Evolutionary conservation across 768 basidiomycete genomes (phyloP), one percentile per base, ranked within the genome.

Genomic region (Boletus pseudo-olivaceus): DNA sequence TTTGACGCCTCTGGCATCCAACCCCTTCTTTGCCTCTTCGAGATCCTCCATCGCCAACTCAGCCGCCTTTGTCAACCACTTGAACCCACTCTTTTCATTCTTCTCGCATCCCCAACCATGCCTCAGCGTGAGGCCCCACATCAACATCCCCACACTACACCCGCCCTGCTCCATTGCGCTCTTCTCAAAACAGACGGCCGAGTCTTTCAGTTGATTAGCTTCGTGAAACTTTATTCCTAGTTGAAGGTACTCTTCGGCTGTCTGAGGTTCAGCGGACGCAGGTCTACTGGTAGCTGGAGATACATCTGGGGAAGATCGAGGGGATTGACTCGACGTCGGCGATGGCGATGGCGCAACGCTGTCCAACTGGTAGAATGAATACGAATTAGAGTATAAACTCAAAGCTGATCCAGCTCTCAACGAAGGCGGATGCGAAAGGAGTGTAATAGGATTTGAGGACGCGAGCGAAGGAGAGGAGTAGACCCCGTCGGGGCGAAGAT

Each of bases 21-120:
- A 66, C 8, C 82, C 82, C n/a, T 59, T 63, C 35, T 82, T 76
- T 29, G 82, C 82, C 52, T 73, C 76, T 65, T 90, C 90, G 49
- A 94, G 72, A 66, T 93, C 88, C 14, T 76, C 81, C 26, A 93
- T 84, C 6, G 92, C 91, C 46, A 75, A 73, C 70, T 94, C 90
- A 8, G 92, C 92, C 5, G 93, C 93, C 55, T 81, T 82, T 55
- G 82, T 78, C 58, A 96, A 71, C 90, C 91, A 95, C 64, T 80
- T 82, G 72, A 94, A 95, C 9, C 83, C 93, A 37, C 75, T 71
- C 68, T 79, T 82, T 69, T 93, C 90, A 62, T 92, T 83, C 78
- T 88, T 85, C 66, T 78, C 72, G 59, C 85, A 84, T 3, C 93
- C 93, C 93, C 93, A 96, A 2, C 92, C 93, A 67, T 93, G 90